Percentiles rank a stretch among this genome's conserved stretches.
Evolutionary conservation across 2,329 filamentous ascomycete genomes (phyloP).

Genomic region (Botryotinia convoluta): DNA sequence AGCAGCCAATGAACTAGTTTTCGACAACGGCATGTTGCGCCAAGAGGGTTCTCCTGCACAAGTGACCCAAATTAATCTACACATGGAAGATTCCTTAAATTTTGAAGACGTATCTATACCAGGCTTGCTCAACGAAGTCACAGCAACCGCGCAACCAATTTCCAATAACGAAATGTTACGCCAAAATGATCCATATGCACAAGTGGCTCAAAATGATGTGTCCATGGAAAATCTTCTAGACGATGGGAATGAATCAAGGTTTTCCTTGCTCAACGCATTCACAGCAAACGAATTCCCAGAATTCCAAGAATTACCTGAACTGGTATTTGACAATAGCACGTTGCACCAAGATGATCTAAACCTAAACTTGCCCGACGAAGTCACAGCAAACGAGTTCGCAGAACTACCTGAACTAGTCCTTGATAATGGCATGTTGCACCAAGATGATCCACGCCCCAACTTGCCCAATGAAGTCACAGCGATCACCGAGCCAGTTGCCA

Average conservation of each 20-base stretch:
- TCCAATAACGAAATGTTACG: not conserved
- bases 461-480: not conserved
- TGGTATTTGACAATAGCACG: not conserved
- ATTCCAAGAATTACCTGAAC: too few species aligned
- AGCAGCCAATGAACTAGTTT: not conserved
- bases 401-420: too few species aligned
- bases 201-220: not conserved
- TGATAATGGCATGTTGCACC: not conserved
- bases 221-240: not conserved
- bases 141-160: not conserved
- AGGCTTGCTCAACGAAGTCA: not conserved
- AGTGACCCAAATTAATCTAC: not conserved
- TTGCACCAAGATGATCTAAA: not conserved
- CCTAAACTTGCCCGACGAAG: not conserved
- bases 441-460: not conserved
- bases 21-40: not conserved
- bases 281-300: not conserved
- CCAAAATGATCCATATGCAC: not conserved
- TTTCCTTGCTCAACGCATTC: not conserved
- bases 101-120: not conserved
- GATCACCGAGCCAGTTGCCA: not conserved
- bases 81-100: not conserved
- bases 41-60: not conserved
- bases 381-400: not conserved
- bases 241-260: not conserved